Conservation (phyloP, 306 rosid species). For the Corylus heterophylla region DNA sequence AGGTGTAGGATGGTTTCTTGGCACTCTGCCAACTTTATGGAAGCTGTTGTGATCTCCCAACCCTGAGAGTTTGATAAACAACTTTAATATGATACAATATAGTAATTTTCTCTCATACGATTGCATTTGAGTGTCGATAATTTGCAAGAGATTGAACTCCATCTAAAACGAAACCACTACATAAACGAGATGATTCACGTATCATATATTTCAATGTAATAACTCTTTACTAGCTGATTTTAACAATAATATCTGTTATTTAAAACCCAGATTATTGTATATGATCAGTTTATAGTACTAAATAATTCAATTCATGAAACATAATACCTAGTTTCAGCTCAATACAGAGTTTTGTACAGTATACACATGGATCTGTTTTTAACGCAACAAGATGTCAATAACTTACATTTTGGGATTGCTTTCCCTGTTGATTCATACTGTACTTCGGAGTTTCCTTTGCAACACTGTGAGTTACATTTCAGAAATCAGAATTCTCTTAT, state of each 20-base stretch:
- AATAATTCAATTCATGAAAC: background rate
- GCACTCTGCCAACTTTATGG: slow-evolving; percentile 79
- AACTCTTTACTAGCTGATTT: background rate
- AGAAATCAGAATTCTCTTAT: slow-evolving; percentile 22
- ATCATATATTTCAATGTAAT: background rate
- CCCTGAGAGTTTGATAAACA: slow-evolving; percentile 42
- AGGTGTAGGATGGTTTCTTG: slow-evolving; percentile 74
- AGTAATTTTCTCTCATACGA: slow-evolving; percentile 5
- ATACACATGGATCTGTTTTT: background rate
- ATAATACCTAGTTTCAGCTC: background rate
- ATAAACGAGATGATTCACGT: background rate
- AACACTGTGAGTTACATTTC: slow-evolving; percentile 47
- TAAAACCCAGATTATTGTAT: background rate
- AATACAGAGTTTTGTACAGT: background rate
- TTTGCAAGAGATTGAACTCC: background rate
- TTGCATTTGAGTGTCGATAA: background rate
- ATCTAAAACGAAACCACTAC: background rate
- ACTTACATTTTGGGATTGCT: slow-evolving; percentile 67
- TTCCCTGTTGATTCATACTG: slow-evolving; percentile 48
- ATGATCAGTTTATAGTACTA: background rate
- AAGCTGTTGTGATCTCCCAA: slow-evolving; percentile 86
- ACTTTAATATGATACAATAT: background rate
- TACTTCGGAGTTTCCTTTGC: slow-evolving; percentile 54
- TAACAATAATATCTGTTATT: background rate
- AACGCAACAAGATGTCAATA: background rate